phyloP scores from a whole-genome alignment of 345 rosid species.

The Salix suchowensis region DNA sequence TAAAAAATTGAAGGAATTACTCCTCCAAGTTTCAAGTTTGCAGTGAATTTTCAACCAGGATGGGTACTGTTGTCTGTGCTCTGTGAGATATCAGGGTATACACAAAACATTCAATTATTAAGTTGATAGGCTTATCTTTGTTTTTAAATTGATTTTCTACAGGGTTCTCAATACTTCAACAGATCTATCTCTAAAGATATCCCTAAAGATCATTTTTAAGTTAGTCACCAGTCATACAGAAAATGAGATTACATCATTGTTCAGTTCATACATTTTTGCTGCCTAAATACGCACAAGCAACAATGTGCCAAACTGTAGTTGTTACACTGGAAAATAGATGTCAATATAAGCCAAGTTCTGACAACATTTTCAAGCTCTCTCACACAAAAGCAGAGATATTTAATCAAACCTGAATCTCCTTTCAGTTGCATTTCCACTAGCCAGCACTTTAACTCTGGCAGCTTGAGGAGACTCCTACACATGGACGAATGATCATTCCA shows the following conservation, averaged over 20 bases:
- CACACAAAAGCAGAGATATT: neutral
- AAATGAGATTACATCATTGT: neutral
- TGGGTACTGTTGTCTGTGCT: neutral
- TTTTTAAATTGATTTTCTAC: neutral
- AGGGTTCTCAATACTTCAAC: neutral
- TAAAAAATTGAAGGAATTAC: neutral
- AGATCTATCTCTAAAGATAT: neutral
- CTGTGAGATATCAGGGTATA: neutral
- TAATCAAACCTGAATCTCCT: slow-evolving; percentile 80
- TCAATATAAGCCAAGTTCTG: neutral
- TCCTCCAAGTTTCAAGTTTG: neutral
- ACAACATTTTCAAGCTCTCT: neutral
- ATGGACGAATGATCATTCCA: slow-evolving; percentile 12
- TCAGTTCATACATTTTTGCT: neutral
- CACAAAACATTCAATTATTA: neutral
- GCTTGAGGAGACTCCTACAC: slow-evolving; percentile 97
- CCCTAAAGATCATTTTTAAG: neutral
- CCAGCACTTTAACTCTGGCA: slow-evolving; percentile 93
- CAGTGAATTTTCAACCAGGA: too few species aligned
- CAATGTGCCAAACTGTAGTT: neutral
- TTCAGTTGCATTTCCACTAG: slow-evolving; percentile 91
- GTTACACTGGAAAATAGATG: neutral
- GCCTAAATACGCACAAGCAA: neutral
- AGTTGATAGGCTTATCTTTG: neutral
- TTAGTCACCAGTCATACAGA: neutral